Conservation (phyloP, 1,284 basidiomycete genomes). For the Trichosporon asahii region DNA sequence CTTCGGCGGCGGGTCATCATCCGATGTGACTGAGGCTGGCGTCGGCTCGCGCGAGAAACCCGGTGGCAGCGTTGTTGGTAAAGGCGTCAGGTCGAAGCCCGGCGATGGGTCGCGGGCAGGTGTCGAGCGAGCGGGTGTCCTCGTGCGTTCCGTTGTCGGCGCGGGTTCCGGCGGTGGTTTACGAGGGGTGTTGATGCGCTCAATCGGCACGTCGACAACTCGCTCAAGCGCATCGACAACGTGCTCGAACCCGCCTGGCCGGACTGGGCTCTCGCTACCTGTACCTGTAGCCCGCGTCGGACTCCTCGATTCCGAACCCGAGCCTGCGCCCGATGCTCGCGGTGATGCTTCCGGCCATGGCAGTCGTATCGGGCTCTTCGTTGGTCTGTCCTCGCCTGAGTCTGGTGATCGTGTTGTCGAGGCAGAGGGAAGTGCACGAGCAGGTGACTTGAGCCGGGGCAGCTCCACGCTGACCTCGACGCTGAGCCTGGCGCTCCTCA, state of each 20-base stretch:
- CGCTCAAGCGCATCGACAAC: constrained; percentile 1
- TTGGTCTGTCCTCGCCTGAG: neutral
- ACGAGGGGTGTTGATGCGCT: neutral
- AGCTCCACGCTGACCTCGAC: neutral
- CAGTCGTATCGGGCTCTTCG: neutral
- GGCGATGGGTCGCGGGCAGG: neutral
- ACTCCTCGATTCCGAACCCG: neutral
- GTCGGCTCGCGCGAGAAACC: neutral
- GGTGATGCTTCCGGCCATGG: neutral
- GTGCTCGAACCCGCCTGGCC: neutral
- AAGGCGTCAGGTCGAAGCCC: neutral
- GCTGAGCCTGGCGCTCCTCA: neutral
- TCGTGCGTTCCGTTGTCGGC: neutral
- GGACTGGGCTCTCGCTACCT: neutral
- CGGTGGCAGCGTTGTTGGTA: neutral
- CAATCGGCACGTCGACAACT: neutral
- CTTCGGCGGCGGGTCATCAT: neutral
- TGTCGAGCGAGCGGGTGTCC: neutral
- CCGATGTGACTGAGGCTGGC: neutral
- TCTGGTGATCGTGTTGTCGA: neutral
- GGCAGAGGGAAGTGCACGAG: too few species aligned
- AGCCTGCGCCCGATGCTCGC: too few species aligned
- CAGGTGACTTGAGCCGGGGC: neutral
- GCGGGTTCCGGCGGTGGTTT: too few species aligned
- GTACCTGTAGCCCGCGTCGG: neutral